Percentiles rank a stretch among this genome's conserved stretches.
phyloP scores from a whole-genome alignment of 2,329 filamentous ascomycete species.

The Verticillium zaregamsianum region DNA sequence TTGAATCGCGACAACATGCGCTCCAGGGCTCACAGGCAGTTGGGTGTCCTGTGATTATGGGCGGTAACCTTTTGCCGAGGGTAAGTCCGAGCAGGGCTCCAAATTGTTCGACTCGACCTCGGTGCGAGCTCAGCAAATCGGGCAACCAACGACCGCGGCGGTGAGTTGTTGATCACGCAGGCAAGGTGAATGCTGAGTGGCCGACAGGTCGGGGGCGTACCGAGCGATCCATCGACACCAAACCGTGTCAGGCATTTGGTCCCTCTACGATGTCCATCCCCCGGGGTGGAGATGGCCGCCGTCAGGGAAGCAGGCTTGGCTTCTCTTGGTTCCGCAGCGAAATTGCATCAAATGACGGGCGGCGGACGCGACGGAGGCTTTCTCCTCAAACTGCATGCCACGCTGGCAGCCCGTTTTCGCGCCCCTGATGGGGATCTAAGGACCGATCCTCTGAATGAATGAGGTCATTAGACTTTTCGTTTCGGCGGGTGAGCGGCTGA shows the following conservation, averaged over 20 bases:
- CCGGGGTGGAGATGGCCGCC: background rate
- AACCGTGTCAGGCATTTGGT: background rate
- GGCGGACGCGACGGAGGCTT: slow-evolving; percentile 8
- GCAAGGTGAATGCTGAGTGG: background rate
- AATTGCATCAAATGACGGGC: slow-evolving; percentile 12
- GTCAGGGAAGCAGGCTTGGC: slow-evolving; percentile 7
- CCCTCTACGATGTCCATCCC: background rate
- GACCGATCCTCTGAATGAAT: slow-evolving; percentile 10
- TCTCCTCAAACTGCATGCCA: slow-evolving; percentile 12
- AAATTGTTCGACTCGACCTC: background rate
- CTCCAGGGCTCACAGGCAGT: background rate
- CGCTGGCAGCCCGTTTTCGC: slow-evolving; percentile 11
- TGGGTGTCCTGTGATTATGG: background rate
- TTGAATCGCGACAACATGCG: background rate
- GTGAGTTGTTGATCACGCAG: background rate
- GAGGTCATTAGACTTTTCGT: slow-evolving; percentile 10
- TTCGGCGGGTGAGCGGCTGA: background rate
- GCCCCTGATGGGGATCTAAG: background rate
- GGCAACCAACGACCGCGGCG: background rate
- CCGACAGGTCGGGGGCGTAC: background rate
- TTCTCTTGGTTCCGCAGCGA: slow-evolving; percentile 6
- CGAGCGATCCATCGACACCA: background rate
- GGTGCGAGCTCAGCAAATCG: background rate
- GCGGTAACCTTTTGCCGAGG: background rate
- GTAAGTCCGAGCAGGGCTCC: background rate